Percentiles rank a stretch among this genome's conserved stretches.
Conservation (phyloP, 2,329 filamentous ascomycete species). For the Claviceps sp. region DNA sequence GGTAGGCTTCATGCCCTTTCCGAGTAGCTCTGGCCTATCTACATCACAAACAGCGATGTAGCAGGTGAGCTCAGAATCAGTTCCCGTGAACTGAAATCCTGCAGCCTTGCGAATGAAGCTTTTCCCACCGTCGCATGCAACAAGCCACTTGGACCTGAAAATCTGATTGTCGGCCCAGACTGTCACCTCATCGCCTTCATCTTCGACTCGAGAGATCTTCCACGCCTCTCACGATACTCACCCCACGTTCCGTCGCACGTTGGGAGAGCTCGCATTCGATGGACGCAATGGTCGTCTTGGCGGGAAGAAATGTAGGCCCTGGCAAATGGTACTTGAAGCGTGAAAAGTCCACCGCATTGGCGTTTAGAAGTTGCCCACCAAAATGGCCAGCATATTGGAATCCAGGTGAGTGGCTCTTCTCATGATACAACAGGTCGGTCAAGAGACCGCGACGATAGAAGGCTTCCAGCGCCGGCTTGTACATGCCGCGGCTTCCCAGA, state of each 20-base stretch:
- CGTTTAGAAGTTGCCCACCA: conserved; percentile 17
- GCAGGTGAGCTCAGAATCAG: conserved; percentile 21
- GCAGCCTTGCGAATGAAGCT: conserved; percentile 25
- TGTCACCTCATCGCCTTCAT: neutral
- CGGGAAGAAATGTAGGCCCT: neutral
- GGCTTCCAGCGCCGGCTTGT: conserved; percentile 12
- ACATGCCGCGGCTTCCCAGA: conserved; percentile 17
- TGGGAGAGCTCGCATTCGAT: neutral
- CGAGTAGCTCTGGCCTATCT: conserved; percentile 16
- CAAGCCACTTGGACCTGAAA: conserved; percentile 21
- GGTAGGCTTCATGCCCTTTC: conserved; percentile 14
- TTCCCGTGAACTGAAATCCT: conserved; percentile 23
- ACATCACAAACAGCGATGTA: conserved; percentile 21
- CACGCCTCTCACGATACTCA: neutral
- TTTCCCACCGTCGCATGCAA: conserved; percentile 29
- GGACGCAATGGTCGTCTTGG: neutral
- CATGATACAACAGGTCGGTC: conserved; percentile 12
- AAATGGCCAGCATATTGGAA: conserved; percentile 21
- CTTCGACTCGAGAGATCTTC: neutral
- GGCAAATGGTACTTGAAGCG: conserved; percentile 17
- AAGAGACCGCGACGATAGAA: conserved; percentile 26
- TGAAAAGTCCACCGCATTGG: conserved; percentile 14
- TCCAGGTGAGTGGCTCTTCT: conserved; percentile 3
- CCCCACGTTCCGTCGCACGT: neutral
- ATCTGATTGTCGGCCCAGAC: conserved; percentile 1